phyloP scores from a whole-genome alignment of 805 yeast species.

The Hanseniaspora lachancei region DNA sequence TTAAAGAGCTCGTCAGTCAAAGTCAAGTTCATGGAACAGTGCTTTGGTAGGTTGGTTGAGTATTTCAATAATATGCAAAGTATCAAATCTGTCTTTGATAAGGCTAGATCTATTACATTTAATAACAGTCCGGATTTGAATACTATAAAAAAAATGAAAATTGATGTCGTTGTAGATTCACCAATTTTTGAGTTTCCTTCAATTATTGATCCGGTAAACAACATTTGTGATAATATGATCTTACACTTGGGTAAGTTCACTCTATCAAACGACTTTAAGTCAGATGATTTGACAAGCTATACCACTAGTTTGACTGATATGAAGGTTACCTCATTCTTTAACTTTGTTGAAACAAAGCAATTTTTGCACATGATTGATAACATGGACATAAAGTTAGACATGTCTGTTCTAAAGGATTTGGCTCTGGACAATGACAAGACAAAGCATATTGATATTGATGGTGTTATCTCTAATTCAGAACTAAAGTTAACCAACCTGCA shows the following conservation, averaged over 20 bases:
- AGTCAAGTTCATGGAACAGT: slow-evolving; percentile 68
- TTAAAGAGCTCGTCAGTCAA: slow-evolving; percentile 65
- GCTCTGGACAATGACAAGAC: slow-evolving; percentile 20
- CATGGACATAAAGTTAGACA: slow-evolving; percentile 46
- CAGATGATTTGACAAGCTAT: slow-evolving; percentile 39
- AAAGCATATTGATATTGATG: slow-evolving; percentile 41
- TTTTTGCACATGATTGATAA: slow-evolving; percentile 50
- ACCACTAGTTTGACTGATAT: slow-evolving; percentile 61
- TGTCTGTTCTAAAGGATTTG: slow-evolving; percentile 38
- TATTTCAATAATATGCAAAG: slow-evolving; percentile 62
- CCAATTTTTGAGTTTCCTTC: slow-evolving; percentile 77
- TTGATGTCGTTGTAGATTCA: slow-evolving; percentile 61
- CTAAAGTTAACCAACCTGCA: slow-evolving; percentile 64
- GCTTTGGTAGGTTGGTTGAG: slow-evolving; percentile 52
- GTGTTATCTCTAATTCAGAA: slow-evolving; percentile 50
- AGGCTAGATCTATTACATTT: slow-evolving; percentile 77
- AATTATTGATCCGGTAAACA: slow-evolving; percentile 30
- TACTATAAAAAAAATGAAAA: slow-evolving; percentile 41
- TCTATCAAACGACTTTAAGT: slow-evolving; percentile 28
- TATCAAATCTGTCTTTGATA: slow-evolving; percentile 83
- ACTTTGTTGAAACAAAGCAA: slow-evolving; percentile 37
- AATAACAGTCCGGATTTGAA: slow-evolving; percentile 60
- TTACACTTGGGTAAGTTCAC: slow-evolving; percentile 73
- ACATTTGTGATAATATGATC: slow-evolving; percentile 46
- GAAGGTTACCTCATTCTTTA: slow-evolving; percentile 49